Conservation (phyloP, 2,329 filamentous ascomycete species). For the Epichloe hybrida region DNA sequence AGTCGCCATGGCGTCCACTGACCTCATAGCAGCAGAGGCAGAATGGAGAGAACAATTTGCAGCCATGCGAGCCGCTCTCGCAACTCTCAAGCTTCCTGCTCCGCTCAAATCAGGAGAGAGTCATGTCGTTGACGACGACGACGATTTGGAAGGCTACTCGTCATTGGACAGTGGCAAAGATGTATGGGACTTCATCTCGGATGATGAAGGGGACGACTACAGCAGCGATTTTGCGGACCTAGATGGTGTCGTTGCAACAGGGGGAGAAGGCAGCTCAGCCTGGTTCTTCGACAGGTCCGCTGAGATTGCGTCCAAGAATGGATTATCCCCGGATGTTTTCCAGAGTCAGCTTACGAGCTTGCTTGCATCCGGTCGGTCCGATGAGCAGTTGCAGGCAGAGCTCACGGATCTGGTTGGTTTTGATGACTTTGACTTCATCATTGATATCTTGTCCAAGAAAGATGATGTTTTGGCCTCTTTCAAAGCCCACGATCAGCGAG, state of each 20-base stretch:
- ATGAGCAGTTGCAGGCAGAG: conserved; percentile 83
- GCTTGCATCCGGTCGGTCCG: conserved; percentile 50
- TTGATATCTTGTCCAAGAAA: conserved; percentile 72
- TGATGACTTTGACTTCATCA: conserved; percentile 84
- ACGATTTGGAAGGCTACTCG: conserved; percentile 44
- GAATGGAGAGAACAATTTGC: conserved; percentile 79
- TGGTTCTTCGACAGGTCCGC: conserved; percentile 65
- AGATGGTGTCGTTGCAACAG: conserved; percentile 30
- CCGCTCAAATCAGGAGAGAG: conserved; percentile 28
- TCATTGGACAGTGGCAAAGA: conserved; percentile 58
- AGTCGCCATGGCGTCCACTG: conserved; percentile 19
- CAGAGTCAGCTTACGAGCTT: conserved; percentile 65
- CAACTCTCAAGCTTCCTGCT: conserved; percentile 46
- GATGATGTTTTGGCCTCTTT: conserved; percentile 46
- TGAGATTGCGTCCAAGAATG: conserved; percentile 51
- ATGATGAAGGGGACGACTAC: conserved; percentile 51
- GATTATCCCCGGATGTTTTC: conserved; percentile 55
- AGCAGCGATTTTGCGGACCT: conserved; percentile 51
- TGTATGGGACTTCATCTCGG: conserved; percentile 85
- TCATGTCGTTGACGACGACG: conserved; percentile 52
- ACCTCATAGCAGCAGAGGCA: conserved; percentile 29
- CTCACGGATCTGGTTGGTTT: conserved; percentile 86
- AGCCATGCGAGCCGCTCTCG: conserved; percentile 76
- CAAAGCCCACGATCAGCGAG: conserved; percentile 18
- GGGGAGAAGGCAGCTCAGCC: conserved; percentile 31